A percentile compares a stretch with the other conserved stretches of the same genome.
Evolutionary conservation across 169 alveolate species (phyloP).

Genomic region (Plasmodium sp.): DNA sequence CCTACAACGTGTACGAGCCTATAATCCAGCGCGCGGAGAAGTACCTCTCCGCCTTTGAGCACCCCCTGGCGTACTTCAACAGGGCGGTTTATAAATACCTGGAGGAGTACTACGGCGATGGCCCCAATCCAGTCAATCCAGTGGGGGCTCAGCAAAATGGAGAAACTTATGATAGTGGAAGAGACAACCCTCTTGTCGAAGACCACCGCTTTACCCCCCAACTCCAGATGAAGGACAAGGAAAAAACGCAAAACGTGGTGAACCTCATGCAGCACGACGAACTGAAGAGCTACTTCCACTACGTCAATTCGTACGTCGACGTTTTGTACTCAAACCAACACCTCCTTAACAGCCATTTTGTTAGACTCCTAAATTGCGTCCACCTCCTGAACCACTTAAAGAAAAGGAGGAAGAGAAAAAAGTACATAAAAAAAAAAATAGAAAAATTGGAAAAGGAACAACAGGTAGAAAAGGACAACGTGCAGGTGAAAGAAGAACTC

Average conservation of each 20-base stretch:
- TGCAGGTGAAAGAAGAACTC: conserved; percentile 45
- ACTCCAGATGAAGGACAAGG: not conserved
- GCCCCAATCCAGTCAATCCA: not conserved
- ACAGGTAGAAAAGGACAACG: conserved; percentile 21
- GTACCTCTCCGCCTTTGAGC: conserved; percentile 24
- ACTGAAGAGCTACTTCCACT: conserved; percentile 71
- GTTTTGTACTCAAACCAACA: conserved; percentile 65
- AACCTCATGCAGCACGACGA: conserved; percentile 19
- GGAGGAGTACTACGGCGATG: not conserved
- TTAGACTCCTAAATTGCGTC: conserved; percentile 17
- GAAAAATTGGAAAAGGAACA: conserved; percentile 51
- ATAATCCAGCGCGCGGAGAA: not conserved
- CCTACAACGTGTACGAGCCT: conserved; percentile 27
- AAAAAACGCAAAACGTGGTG: not conserved
- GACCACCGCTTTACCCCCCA: not conserved
- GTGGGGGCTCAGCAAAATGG: not conserved
- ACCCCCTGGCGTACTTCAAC: conserved; percentile 35
- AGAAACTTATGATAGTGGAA: not conserved
- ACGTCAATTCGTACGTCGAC: conserved; percentile 76
- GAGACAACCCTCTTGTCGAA: not conserved
- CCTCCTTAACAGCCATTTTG: conserved; percentile 43
- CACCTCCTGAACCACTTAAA: conserved; percentile 55
- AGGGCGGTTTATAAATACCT: conserved; percentile 10
- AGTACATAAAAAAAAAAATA: conserved; percentile 51
- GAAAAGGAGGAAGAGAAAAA: conserved; percentile 49